Evolutionary conservation across 495 filamentous ascomycete species (phyloP).

Genomic region (Rostrohypoxylon terebratum): DNA sequence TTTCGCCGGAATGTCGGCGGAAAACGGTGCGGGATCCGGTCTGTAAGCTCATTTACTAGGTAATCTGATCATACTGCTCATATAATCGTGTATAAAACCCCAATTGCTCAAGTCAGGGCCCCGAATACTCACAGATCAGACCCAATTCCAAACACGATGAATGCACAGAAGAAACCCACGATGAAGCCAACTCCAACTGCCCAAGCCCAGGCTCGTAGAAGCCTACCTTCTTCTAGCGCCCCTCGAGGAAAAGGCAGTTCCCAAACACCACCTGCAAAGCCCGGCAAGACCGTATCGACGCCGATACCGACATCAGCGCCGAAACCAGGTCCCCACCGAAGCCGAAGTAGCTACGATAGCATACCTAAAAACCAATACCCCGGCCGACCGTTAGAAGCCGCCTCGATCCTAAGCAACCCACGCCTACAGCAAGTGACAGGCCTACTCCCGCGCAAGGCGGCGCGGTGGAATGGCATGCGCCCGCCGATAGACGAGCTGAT

Average conservation of each 20-base stretch:
- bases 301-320: background rate
- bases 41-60: background rate
- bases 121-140: background rate
- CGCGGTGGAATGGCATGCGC: conserved; percentile 22
- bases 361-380: background rate
- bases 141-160: conserved; percentile 4
- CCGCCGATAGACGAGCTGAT: conserved; percentile 28
- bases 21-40: background rate
- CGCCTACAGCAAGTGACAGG: conserved; percentile 44
- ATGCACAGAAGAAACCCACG: conserved; percentile 7
- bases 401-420: conserved; percentile 32
- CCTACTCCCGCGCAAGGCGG: conserved; percentile 26
- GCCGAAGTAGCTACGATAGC: background rate
- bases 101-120: background rate
- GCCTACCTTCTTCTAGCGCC: background rate
- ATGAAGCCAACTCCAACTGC: background rate
- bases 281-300: conserved; percentile 1
- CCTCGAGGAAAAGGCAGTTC: background rate
- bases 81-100: background rate
- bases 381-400: conserved; percentile 29
- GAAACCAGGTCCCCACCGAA: background rate
- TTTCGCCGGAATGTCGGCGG: background rate
- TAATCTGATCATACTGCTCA: background rate
- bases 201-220: background rate
- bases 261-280: background rate